Evolutionary conservation across 1,284 basidiomycete species (phyloP), one percentile per base, ranked within the genome.

Genomic region (Puccinia hordei): DNA sequence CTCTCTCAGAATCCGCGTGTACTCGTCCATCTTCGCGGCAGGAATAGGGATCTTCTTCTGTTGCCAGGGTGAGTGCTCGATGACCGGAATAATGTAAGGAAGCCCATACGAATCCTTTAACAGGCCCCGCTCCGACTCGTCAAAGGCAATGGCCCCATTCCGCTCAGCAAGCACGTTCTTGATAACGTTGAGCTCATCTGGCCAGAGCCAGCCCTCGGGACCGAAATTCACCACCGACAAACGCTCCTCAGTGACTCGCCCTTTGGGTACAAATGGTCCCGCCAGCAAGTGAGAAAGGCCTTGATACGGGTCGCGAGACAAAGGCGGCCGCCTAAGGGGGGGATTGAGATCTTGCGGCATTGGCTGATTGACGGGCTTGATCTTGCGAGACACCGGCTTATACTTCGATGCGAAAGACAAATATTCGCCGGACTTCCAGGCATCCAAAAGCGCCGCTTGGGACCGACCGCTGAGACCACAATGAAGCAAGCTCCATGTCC

Each of bases 301-400:
- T 10, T 30, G 10, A 38, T 77, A 77, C 2, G 61, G 75, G 38
- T 68, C 51, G 17, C 63, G 44, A 1, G 65, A 69, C 3, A 68
- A 15, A 1, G 8, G 12, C 8, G 41, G 55, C 27, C 57, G 4
- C 49, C 61, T 10, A 19, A 75, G 63, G 4, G 61, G 65, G 15
- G 63, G 63, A 41, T 69, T 55, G 6, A 53, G 44, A 17, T 38
- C 41, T 22, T 51, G 73, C 15, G 49, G 76, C 63, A 78, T 69
- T 38, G 49, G 49, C 24, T 44, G 35, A 55, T 77, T 77, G 27
- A 66, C 61, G 9, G 59, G 59, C 35, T 35, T 66, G 9, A 77
- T 46, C 27, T 77, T 77, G 38, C 49, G 53, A 4, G 22, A 22
- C 19, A 78, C 76, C 9, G 76, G 51, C 55, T 78, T 78, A 41